Base-by-base conservation (phyloP, 2,329 filamentous ascomycete species). In the Penicillium sp. region DNA sequence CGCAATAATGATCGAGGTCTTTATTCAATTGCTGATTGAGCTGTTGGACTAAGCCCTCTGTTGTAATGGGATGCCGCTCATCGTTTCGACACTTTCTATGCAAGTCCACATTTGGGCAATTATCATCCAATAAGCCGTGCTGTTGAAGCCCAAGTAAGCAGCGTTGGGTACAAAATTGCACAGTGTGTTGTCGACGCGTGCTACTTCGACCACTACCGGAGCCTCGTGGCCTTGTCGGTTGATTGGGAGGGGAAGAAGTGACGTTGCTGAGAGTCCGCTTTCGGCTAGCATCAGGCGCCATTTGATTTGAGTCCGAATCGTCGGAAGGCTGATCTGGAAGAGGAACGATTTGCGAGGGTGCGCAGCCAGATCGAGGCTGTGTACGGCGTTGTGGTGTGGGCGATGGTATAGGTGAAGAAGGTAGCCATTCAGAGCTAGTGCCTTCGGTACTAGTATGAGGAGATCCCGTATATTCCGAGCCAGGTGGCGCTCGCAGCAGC, bases 121-220 rank as follows among this genome's bases (percentile, higher is more conserved):
- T 14, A 11, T 36, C 28, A 35, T 63, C 59, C 8, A 62, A 36
- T 14, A 14, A 3, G 7, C 33, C 48, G 2, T 46, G 34, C 23
- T 35, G 26, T 23, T 55, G 45, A 16, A 63, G 41, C 5, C 60
- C 57, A 4, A 60, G 39, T n/a, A 63, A 43, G 33, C 51, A 62
- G 20, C 36, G 18, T 35, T 62, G 53, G 8, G 56, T 62, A 38
- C 55, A 63, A 41, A 58, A 62, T 43, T 44, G 37, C 9, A 38
- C 39, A 26, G 17, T 36, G 33, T 47, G 53, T 9, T 36, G 43
- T 28, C 23, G 47, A 21, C 27, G 39, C 28, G 49, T 39, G 29
- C 34, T 23, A 11, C 28, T 13, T 33, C 38, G 34, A n/a, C 38
- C 20, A 25, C 26, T 16, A 4, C 11, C 20, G 10, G 13, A 13